phyloP scores from a whole-genome alignment of 2,329 filamentous ascomycete species.

The Fusarium brevicatenulatum region DNA sequence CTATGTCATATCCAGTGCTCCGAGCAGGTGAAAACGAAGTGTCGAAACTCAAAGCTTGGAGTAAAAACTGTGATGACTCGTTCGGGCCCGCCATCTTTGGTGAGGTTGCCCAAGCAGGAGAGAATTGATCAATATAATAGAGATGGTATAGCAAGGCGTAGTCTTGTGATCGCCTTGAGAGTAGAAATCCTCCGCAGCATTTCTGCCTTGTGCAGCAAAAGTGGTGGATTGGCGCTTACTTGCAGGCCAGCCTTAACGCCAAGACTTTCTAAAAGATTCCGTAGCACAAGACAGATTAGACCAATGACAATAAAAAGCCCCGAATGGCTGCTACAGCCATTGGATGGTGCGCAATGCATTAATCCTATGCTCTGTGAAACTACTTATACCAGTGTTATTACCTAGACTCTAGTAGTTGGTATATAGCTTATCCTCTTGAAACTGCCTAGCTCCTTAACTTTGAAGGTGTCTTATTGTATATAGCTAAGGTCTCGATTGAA shows the following conservation, averaged over 20 bases:
- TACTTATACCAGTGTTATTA: neutral
- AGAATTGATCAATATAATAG: neutral
- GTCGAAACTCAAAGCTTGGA: neutral
- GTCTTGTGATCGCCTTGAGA: neutral
- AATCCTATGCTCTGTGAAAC: too few relatives aligned
- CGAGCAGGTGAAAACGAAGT: neutral
- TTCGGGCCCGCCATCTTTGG: neutral
- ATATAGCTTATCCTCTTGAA: neutral
- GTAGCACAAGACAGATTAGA: neutral
- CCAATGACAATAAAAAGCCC: too few relatives aligned
- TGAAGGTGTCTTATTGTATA: too few relatives aligned
- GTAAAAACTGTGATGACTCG: neutral
- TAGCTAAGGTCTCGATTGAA: fast-evolving
- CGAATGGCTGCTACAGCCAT: neutral
- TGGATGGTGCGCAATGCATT: too few relatives aligned
- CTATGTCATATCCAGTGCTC: neutral
- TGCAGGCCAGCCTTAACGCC: neutral
- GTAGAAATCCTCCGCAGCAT: neutral
- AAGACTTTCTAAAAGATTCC: neutral
- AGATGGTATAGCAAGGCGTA: neutral
- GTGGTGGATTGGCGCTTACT: neutral
- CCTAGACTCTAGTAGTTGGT: neutral
- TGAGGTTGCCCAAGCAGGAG: neutral
- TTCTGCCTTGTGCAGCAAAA: neutral
- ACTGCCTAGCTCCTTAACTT: neutral